Evolutionary conservation across 768 basidiomycete species (phyloP).

Genomic region (Pseudohyphozyma bogoriensis): DNA sequence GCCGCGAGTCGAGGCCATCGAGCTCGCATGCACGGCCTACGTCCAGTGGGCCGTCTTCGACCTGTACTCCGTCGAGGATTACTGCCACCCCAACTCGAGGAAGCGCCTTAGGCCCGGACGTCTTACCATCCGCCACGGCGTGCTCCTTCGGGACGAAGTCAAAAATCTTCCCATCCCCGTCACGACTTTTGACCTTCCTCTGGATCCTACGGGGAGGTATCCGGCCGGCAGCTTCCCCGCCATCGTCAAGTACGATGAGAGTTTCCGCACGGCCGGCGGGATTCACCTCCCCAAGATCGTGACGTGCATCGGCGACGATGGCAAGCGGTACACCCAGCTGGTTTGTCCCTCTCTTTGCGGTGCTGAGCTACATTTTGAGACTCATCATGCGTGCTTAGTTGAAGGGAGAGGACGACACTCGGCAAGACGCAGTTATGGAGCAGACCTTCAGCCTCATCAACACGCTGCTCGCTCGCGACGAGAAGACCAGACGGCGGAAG

Average conservation of each 20-base stretch:
- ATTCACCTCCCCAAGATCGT: slow-evolving; percentile 72
- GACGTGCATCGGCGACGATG: slow-evolving; percentile 57
- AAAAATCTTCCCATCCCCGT: slow-evolving; percentile 63
- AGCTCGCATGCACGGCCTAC: slow-evolving; percentile 25
- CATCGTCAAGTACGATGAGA: slow-evolving; percentile 53
- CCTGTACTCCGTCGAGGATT: neutral
- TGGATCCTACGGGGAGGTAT: slow-evolving; percentile 64
- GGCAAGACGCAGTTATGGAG: slow-evolving; percentile 98
- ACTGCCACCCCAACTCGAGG: neutral
- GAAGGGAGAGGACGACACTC: slow-evolving; percentile 87
- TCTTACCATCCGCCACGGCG: neutral
- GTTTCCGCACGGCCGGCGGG: slow-evolving; percentile 63
- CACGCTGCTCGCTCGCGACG: slow-evolving; percentile 58
- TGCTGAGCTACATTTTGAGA: neutral
- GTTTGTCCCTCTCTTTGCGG: slow-evolving; percentile 44
- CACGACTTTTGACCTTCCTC: slow-evolving; percentile 57
- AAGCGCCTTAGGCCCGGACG: neutral
- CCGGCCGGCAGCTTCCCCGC: slow-evolving; percentile 49
- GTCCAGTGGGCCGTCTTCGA: slow-evolving; percentile 27
- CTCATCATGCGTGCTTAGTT: slow-evolving; percentile 49
- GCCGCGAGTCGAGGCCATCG: slow-evolving; percentile 15
- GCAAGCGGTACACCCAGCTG: slow-evolving; percentile 61
- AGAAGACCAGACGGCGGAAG: slow-evolving; percentile 61
- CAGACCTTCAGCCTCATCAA: slow-evolving; percentile 92
- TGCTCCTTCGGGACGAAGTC: slow-evolving; percentile 46